Conservation (phyloP, 2,329 filamentous ascomycete genomes). For the Trichophaea hybrida region DNA sequence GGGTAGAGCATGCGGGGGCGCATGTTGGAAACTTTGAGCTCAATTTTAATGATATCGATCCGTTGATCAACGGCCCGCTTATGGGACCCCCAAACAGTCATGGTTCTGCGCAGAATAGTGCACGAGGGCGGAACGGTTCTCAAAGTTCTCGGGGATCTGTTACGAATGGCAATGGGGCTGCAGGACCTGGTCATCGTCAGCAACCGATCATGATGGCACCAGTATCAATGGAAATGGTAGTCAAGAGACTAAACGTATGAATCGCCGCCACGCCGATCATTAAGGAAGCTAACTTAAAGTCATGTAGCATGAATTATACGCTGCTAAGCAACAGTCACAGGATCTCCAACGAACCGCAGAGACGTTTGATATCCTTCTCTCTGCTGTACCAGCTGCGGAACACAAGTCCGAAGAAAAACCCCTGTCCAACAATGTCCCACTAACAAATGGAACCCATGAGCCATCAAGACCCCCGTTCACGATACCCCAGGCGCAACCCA, state of each 20-base stretch:
- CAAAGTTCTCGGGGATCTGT: conserved; percentile 34
- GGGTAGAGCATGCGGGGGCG: conserved; percentile 83
- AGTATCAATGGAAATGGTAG: conserved; percentile 84
- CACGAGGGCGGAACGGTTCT: conserved; percentile 40
- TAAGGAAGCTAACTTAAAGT: neutral
- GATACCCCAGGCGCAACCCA: conserved; percentile 5
- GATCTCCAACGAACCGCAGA: conserved; percentile 71
- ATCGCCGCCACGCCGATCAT: conserved; percentile 3
- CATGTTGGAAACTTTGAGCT: conserved; percentile 69
- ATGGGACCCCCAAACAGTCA: conserved; percentile 47
- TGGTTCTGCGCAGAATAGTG: conserved; percentile 46
- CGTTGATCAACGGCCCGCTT: conserved; percentile 54
- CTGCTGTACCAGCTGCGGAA: conserved; percentile 28
- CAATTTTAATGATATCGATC: conserved; percentile 83
- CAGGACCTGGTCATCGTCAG: neutral
- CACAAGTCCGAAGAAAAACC: conserved; percentile 4
- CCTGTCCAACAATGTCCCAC: conserved; percentile 36
- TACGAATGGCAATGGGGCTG: neutral
- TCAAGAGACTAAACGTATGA: conserved; percentile 71
- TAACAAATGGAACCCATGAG: neutral
- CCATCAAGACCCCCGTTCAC: conserved; percentile 3
- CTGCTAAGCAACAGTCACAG: conserved; percentile 71
- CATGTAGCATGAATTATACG: conserved; percentile 69
- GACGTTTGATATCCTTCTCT: conserved; percentile 63
- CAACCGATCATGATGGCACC: conserved; percentile 45